A percentile compares a stretch with the other conserved stretches of the same genome.
Evolutionary conservation across 352 stramenopile species (phyloP).

Genomic region (Pythium biforme): DNA sequence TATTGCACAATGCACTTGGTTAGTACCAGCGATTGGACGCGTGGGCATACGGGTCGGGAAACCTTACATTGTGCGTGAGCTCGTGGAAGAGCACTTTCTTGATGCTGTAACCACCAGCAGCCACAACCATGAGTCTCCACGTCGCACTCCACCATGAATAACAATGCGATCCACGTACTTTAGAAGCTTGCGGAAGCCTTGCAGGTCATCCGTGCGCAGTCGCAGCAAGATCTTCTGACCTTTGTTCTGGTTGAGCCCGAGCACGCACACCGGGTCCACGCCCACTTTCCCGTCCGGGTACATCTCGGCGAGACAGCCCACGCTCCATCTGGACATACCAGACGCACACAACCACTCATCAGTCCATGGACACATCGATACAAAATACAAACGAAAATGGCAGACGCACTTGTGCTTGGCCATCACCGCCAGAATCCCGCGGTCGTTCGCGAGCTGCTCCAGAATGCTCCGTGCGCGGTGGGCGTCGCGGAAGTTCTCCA

Average conservation of each 20-base stretch:
- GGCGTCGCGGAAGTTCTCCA: constrained; percentile 54
- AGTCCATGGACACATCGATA: background rate
- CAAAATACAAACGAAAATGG: background rate
- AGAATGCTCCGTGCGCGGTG: constrained; percentile 76
- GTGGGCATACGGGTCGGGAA: constrained; percentile 5
- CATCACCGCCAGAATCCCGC: constrained; percentile 87
- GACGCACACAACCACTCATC: background rate
- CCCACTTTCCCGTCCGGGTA: constrained; percentile 90
- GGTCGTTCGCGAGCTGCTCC: constrained; percentile 80
- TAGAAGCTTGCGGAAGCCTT: constrained; percentile 89
- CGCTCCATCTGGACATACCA: constrained; percentile 52
- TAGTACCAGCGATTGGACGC: no score
- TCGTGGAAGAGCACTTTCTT: constrained; percentile 95
- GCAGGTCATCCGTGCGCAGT: constrained; percentile 93
- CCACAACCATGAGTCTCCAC: background rate
- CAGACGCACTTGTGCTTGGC: constrained; percentile 76
- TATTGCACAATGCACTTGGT: no score
- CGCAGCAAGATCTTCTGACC: constrained; percentile 93
- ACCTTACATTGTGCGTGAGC: constrained; percentile 90
- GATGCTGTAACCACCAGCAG: constrained; percentile 56
- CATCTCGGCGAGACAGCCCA: constrained; percentile 87
- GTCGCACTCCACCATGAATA: background rate
- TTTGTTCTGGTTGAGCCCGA: constrained; percentile 95
- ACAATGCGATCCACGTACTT: constrained; percentile 34
- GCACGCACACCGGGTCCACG: constrained; percentile 82